Percentiles rank a stretch among this genome's conserved stretches.
Evolutionary conservation across 169 alveolate genomes (phyloP).

Genomic region (Plasmodium yoelii): DNA sequence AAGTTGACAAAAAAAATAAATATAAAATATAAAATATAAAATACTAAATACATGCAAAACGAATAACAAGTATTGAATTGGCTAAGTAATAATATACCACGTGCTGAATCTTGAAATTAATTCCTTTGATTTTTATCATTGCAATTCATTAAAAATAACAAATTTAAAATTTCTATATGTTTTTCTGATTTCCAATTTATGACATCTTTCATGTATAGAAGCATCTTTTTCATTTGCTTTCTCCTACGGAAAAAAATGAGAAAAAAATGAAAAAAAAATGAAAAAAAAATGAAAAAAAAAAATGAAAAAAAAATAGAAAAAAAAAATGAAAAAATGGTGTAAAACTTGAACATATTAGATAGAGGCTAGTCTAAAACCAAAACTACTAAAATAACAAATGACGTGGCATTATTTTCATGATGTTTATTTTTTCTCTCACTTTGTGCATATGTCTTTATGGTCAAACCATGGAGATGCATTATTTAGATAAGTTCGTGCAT

Average conservation of each 20-base stretch:
- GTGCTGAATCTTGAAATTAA: neutral
- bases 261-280: neutral
- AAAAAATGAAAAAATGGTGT: neutral
- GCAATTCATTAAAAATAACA: constrained; percentile 41
- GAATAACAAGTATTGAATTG: no score
- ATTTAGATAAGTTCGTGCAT: neutral
- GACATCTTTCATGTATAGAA: constrained; percentile 60
- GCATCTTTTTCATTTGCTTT: constrained; percentile 72
- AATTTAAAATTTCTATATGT: constrained; percentile 39
- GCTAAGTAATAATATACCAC: no score
- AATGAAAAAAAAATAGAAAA: neutral
- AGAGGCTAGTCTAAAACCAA: no score
- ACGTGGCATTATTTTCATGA: no score
- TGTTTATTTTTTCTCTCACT: constrained; percentile 8
- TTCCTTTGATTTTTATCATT: constrained; percentile 1
- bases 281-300: neutral
- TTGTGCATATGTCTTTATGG: constrained; percentile 46
- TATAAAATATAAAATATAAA: no score
- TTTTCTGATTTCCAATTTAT: constrained; percentile 55
- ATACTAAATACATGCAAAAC: no score
- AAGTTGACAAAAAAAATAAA: no score
- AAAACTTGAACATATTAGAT: neutral
- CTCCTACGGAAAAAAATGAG: constrained; percentile 11
- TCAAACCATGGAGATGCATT: constrained; percentile 52
- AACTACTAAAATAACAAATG: no score